phyloP scores from a whole-genome alignment of 2,329 filamentous ascomycete species.

The Diaporthe sp. region DNA sequence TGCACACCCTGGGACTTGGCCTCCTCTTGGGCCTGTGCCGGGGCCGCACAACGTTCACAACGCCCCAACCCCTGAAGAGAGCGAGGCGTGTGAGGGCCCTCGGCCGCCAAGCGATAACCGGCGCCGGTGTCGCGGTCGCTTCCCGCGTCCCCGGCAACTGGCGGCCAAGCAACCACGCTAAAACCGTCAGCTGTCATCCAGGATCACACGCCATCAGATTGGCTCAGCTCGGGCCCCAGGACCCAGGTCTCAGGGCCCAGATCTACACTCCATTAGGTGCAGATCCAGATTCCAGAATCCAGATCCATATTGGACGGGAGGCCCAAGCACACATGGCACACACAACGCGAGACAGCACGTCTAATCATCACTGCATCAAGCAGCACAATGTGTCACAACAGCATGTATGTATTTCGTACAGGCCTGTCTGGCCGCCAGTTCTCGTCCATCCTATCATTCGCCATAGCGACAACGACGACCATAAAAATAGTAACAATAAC shows the following conservation, averaged over 20 bases:
- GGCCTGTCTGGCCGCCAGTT: neutral
- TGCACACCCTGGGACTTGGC: neutral
- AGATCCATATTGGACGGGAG: neutral
- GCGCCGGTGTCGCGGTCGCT: conserved; percentile 15
- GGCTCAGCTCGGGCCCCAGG: neutral
- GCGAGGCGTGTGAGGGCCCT: neutral
- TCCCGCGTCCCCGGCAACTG: conserved; percentile 18
- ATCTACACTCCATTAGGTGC: neutral
- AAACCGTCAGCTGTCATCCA: neutral
- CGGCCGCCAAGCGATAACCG: conserved; percentile 24
- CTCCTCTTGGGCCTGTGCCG: neutral
- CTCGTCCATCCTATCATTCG: neutral
- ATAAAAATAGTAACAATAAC: neutral
- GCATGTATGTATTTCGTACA: neutral
- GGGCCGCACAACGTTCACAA: neutral
- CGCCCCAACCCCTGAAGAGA: neutral
- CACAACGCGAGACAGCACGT: neutral
- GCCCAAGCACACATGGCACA: neutral
- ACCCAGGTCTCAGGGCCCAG: neutral
- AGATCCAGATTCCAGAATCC: conserved; percentile 1
- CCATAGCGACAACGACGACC: neutral
- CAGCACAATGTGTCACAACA: neutral
- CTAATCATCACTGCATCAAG: neutral
- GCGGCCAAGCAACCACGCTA: neutral
- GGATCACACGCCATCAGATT: neutral